These are phyloP conservation scores for Huntiella decipiens DNA, from an alignment of 2,329 filamentous ascomycete genomes.

Conservation along the genomic window DNA sequence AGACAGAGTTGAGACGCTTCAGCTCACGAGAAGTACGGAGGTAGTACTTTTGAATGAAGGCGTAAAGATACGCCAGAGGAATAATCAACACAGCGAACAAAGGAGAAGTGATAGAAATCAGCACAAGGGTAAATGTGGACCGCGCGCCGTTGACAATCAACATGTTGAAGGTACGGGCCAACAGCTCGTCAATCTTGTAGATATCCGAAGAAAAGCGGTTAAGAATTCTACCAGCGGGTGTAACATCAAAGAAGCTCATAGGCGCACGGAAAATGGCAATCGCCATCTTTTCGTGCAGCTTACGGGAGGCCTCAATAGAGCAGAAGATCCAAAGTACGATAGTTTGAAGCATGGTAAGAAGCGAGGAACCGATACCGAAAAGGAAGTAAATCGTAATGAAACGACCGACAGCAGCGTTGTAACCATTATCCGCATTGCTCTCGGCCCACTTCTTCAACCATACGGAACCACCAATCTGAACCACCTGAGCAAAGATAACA, in stretches of 20 bases:
- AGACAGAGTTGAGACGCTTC: conserved; percentile 89
- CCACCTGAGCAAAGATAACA: conserved; percentile 62
- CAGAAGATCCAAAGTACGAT: conserved; percentile 98
- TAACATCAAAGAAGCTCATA: conserved; percentile 98
- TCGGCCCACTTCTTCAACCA: conserved; percentile 95
- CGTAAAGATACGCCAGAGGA: conserved; percentile 62
- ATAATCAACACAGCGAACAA: conserved; percentile 64
- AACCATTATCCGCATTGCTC: conserved; percentile 44
- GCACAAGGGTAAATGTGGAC: conserved; percentile 64
- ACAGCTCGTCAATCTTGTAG: conserved; percentile 73
- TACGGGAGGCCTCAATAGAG: conserved; percentile 93
- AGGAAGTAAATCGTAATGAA: conserved; percentile 93
- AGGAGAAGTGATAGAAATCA: conserved; percentile 70
- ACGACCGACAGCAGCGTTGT: conserved; percentile 63
- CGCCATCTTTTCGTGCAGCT: conserved; percentile 93
- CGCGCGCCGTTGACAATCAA: conserved; percentile 58
- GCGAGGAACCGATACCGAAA: conserved; percentile 72
- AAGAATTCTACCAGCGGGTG: conserved; percentile 83
- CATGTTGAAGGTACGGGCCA: conserved; percentile 97
- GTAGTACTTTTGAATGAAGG: conserved; percentile 94
- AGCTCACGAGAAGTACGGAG: conserved; percentile 87
- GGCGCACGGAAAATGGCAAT: conserved; percentile 92
- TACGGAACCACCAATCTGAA: conserved; percentile 64
- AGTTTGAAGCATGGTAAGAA: conserved; percentile 76
- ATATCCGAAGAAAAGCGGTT: conserved; percentile 85